phyloP scores from a whole-genome alignment of 2,329 filamentous ascomycete genomes.

The Nothophoma quercina region DNA sequence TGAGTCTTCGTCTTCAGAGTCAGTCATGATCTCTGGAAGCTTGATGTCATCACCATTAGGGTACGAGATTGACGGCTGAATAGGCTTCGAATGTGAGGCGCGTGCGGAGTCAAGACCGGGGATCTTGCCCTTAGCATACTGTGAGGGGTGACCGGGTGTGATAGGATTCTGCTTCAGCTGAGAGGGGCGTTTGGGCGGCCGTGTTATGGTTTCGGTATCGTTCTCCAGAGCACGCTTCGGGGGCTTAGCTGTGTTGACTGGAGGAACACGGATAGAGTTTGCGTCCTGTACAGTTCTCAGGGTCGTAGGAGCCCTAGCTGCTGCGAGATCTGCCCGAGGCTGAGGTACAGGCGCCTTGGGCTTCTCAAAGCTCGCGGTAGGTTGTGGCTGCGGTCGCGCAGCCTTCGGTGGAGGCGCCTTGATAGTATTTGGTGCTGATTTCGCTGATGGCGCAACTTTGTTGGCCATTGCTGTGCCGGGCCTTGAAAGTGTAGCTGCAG shows the following conservation, averaged over 20 bases:
- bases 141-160: constrained; percentile 65
- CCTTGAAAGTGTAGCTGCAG: constrained; percentile 59
- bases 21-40: constrained; percentile 93
- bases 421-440: constrained; percentile 29
- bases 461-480: constrained; percentile 41
- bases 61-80: constrained; percentile 72
- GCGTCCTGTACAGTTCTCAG: constrained; percentile 69
- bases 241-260: constrained; percentile 73
- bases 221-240: constrained; percentile 76
- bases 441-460: constrained; percentile 30
- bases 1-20: constrained; percentile 86
- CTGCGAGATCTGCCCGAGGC: constrained; percentile 58
- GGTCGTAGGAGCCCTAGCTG: constrained; percentile 64
- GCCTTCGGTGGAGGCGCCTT: constrained; percentile 38
- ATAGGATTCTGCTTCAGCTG: constrained; percentile 57
- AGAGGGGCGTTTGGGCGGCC: constrained; percentile 46
- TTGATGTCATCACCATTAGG: constrained; percentile 89
- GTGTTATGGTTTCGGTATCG: constrained; percentile 67
- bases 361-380: constrained; percentile 69
- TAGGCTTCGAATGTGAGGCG: constrained; percentile 58
- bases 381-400: constrained; percentile 49
- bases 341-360: constrained; percentile 52
- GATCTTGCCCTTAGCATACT: constrained; percentile 85
- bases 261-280: constrained; percentile 60
- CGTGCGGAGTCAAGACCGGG: constrained; percentile 78